Base-by-base conservation (phyloP, 1,139 yeast genomes). In the Candida tetrigidarum region DNA sequence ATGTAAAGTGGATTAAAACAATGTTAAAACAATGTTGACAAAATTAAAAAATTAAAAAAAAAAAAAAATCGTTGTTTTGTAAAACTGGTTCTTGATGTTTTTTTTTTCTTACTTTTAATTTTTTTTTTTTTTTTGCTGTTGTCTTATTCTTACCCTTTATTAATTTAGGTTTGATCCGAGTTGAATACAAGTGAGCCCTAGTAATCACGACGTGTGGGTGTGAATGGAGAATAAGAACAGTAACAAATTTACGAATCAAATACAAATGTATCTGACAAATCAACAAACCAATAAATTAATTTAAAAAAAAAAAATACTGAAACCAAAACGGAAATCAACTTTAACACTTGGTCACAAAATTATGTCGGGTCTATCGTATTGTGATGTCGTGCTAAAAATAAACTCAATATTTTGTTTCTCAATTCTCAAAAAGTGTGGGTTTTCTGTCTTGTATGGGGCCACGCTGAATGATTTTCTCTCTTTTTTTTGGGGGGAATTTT, bases 321-420 rank as follows among this genome's bases (percentile, higher is more conserved):
- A 4, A 23, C 4, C 27, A 23, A 23, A 3, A 23, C 6, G n/a
- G n/a, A n/a, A n/a, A n/a, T n/a, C n/a, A n/a, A n/a, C n/a, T n/a
- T n/a, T n/a, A n/a, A n/a, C n/a, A n/a, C n/a, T n/a, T 25, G 10
- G 28, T 25, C 28, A 25, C 28, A 25, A 25, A 25, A 25, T 11
- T 23, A 23, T 23, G n/a, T n/a, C n/a, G n/a, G n/a, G n/a, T n/a
- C n/a, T n/a, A n/a, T n/a, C n/a, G n/a, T 28, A 14, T 16, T 28
- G 32, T 28, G 9, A 12, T 23, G 26, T 39, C 19, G 42, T 20
- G 19, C 36, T 39, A 39, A 39, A 39, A 39, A 29, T 39, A 39
- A 39, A 39, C 35, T 32, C 26, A 20, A n/a, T 16, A 20, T 14
- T 34, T 20, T 34, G 3, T n/a, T 19, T 34, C 19, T 20, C n/a